Conservation (phyloP, 2,329 filamentous ascomycete genomes). For the Geosmithia morbida region DNA sequence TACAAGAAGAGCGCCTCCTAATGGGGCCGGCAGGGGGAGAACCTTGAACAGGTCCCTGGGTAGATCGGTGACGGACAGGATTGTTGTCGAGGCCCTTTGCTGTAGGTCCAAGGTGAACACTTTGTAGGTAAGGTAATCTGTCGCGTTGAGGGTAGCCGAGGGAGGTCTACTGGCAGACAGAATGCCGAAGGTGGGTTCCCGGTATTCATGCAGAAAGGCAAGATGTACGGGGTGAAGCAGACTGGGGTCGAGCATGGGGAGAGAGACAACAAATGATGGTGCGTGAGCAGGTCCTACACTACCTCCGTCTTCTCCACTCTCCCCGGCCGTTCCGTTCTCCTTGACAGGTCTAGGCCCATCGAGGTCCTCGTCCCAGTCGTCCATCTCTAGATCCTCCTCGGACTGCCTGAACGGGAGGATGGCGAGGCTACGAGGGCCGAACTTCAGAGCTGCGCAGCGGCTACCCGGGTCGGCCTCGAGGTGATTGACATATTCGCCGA, state of each 20-base stretch:
- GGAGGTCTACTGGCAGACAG: slow-evolving; percentile 63
- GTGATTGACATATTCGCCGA: slow-evolving; percentile 65
- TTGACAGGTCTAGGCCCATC: slow-evolving; percentile 51
- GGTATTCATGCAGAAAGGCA: slow-evolving; percentile 89
- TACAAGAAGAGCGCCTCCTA: slow-evolving; percentile 77
- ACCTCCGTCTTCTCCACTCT: slow-evolving; percentile 13
- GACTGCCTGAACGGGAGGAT: slow-evolving; percentile 84
- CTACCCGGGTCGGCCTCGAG: slow-evolving; percentile 82
- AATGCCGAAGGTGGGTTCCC: slow-evolving; percentile 93
- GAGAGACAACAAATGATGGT: slow-evolving; percentile 82
- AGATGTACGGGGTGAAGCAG: slow-evolving; percentile 84
- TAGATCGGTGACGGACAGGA: slow-evolving; percentile 71
- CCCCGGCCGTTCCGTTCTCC: slow-evolving; percentile 17
- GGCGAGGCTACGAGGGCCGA: slow-evolving; percentile 75
- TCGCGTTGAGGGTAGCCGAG: slow-evolving; percentile 67
- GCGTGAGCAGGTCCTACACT: slow-evolving; percentile 54
- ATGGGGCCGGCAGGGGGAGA: slow-evolving; percentile 67
- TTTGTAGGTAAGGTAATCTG: slow-evolving; percentile 77
- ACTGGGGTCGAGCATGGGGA: slow-evolving; percentile 76
- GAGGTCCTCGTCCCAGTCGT: slow-evolving; percentile 75
- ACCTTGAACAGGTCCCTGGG: slow-evolving; percentile 80
- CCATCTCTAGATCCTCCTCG: slow-evolving; percentile 81
- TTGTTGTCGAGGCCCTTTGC: slow-evolving; percentile 82
- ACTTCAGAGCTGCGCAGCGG: slow-evolving; percentile 87
- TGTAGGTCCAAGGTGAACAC: slow-evolving; percentile 93